phyloP scores from a whole-genome alignment of 2,329 filamentous ascomycete genomes.

The Lachnellula subtilissima region DNA sequence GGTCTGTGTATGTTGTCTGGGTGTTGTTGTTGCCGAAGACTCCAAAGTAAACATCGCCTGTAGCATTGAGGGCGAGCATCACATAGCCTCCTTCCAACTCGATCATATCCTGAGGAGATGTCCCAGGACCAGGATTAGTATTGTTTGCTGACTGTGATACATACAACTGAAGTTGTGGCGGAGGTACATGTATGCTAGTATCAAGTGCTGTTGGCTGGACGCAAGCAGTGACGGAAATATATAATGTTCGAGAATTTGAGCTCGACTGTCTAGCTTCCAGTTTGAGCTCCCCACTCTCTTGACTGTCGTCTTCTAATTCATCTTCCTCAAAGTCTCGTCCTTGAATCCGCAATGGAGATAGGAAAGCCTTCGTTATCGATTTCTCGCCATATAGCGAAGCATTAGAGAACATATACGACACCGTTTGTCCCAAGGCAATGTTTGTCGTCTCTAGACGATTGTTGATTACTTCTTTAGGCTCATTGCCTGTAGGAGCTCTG shows the following conservation, averaged over 20 bases:
- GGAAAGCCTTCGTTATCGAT: slow-evolving; percentile 33
- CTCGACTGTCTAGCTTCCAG: slow-evolving; percentile 16
- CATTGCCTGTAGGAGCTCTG: slow-evolving; percentile 47
- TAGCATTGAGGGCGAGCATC: slow-evolving; percentile 56
- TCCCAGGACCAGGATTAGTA: slow-evolving; percentile 57
- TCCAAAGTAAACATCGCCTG: slow-evolving; percentile 68
- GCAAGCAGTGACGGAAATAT: slow-evolving; percentile 83
- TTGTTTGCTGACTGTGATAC: slow-evolving; percentile 64
- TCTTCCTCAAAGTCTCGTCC: slow-evolving; percentile 12
- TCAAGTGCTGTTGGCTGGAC: slow-evolving; percentile 53
- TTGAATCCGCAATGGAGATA: slow-evolving; percentile 25
- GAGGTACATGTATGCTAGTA: slow-evolving; percentile 31
- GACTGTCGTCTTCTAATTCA: slow-evolving; percentile 5
- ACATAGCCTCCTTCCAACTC: slow-evolving; percentile 25
- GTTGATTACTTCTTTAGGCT: slow-evolving; percentile 50
- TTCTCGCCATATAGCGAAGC: slow-evolving; percentile 46
- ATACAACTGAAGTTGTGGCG: slow-evolving; percentile 74
- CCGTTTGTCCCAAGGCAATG: slow-evolving; percentile 56
- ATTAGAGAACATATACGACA: slow-evolving; percentile 60
- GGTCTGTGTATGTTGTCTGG: slow-evolving; percentile 44
- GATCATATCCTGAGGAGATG: slow-evolving; percentile 18
- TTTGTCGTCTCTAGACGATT: slow-evolving; percentile 59
- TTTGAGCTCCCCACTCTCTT: slow-evolving; percentile 4
- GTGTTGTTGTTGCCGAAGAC: slow-evolving; percentile 64
- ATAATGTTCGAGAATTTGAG: slow-evolving; percentile 43